These are phyloP conservation scores for Phytophthora tentaculata DNA, from an alignment of 352 stramenopile species.

Conservation along the genomic window DNA sequence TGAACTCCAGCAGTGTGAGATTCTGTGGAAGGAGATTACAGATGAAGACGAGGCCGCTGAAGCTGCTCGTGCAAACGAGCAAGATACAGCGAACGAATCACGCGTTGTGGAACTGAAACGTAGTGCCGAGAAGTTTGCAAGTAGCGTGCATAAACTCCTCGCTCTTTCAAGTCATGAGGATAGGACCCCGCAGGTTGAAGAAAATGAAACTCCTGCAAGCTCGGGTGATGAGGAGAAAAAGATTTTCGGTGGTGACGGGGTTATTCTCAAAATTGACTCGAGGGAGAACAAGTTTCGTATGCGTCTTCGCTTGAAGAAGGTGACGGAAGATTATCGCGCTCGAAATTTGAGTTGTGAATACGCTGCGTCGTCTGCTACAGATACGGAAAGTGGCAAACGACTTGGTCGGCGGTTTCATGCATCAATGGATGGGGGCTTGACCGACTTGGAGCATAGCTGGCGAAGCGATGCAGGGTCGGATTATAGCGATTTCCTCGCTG, in stretches of 20 bases:
- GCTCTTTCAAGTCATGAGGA: conserved; percentile 32
- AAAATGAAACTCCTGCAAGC: conserved; percentile 5
- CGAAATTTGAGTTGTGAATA: conserved; percentile 74
- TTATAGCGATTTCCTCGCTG: conserved; percentile 79
- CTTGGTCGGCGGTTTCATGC: conserved; percentile 36
- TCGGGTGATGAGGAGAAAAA: not conserved
- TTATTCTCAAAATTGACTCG: conserved; percentile 70
- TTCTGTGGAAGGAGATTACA: conserved; percentile 62
- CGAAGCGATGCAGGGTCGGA: conserved; percentile 75
- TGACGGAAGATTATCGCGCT: conserved; percentile 69
- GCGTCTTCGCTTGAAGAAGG: conserved; percentile 70
- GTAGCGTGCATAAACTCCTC: conserved; percentile 81
- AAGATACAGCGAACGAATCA: conserved; percentile 44
- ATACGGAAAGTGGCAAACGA: conserved; percentile 51
- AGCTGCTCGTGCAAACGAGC: conserved; percentile 31
- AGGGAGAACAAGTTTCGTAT: conserved; percentile 81
- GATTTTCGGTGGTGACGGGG: conserved; percentile 26
- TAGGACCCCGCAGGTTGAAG: conserved; percentile 9
- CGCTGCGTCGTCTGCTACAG: conserved; percentile 46
- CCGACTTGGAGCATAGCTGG: conserved; percentile 64
- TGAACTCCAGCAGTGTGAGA: conserved; percentile 59
- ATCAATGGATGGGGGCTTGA: conserved; percentile 39
- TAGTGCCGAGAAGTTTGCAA: conserved; percentile 76
- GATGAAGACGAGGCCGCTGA: conserved; percentile 46
- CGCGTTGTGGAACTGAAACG: conserved; percentile 69